Percentiles rank a stretch among this genome's conserved stretches.
These are phyloP conservation scores for Populus deltoides DNA, from an alignment of 345 rosid species.

Conservation along the genomic window DNA sequence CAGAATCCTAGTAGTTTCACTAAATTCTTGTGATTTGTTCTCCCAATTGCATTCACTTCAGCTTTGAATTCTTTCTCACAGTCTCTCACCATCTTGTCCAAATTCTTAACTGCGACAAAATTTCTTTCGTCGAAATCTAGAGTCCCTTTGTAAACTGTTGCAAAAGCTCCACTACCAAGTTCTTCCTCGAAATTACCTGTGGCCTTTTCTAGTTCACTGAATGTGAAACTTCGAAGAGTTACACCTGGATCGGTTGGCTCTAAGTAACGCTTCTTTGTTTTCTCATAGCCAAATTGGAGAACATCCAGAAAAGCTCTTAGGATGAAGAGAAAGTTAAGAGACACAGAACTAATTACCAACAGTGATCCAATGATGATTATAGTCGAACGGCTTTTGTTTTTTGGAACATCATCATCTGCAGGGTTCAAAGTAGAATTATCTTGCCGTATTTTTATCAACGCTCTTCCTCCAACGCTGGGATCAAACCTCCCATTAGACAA, in stretches of 20 bases:
- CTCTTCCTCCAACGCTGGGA: not conserved
- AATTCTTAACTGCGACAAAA: conserved; percentile 24
- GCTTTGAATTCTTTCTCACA: conserved; percentile 26
- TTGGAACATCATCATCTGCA: not conserved
- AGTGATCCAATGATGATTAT: not conserved
- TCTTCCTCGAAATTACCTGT: conserved; percentile 42
- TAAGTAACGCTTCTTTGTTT: not conserved
- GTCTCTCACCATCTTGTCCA: conserved; percentile 5
- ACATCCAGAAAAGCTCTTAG: too few species aligned
- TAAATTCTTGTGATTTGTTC: conserved; percentile 39
- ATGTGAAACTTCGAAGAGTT: conserved; percentile 28
- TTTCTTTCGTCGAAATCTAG: not conserved
- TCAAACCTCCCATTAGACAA: conserved; percentile 33
- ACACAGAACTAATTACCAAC: too few species aligned
- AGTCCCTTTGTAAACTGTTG: conserved; percentile 27
- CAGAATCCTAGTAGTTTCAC: conserved; percentile 36
- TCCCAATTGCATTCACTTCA: conserved; percentile 25
- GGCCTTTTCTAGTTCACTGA: conserved; percentile 32
- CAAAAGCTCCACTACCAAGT: conserved; percentile 32
- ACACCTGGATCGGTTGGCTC: not conserved
- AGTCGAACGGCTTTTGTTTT: not conserved
- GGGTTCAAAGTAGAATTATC: not conserved
- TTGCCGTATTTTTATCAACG: conserved; percentile 31
- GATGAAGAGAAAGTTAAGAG: too few species aligned
- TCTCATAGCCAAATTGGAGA: too few species aligned